phyloP scores from a whole-genome alignment of 2,329 filamentous ascomycete species.

The Claviceps digitariae region DNA sequence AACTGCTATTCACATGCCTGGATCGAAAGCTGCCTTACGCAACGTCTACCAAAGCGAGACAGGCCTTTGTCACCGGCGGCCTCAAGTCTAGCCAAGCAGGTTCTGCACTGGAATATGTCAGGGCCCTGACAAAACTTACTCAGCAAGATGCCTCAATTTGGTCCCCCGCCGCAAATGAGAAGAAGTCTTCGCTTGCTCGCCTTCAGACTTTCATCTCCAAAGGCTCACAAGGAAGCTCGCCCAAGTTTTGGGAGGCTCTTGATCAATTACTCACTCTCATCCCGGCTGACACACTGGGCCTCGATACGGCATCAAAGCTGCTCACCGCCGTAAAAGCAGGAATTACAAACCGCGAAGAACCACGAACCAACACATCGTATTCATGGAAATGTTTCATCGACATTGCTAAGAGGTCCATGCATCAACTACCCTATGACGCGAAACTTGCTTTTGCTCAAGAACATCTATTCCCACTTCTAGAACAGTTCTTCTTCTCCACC shows the following conservation, averaged over 20 bases:
- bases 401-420: slow-evolving; percentile 40
- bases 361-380: slow-evolving; percentile 48
- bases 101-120: slow-evolving; percentile 59
- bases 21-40: slow-evolving; percentile 33
- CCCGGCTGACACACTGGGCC: slow-evolving; percentile 27
- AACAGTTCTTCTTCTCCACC: slow-evolving; percentile 37
- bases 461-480: slow-evolving; percentile 39
- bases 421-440: slow-evolving; percentile 30
- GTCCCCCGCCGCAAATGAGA: slow-evolving; percentile 40
- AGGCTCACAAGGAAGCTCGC: slow-evolving; percentile 67
- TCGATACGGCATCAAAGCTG: slow-evolving; percentile 44
- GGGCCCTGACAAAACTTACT: slow-evolving; percentile 54
- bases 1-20: slow-evolving; percentile 36
- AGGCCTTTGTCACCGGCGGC: slow-evolving; percentile 56
- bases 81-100: slow-evolving; percentile 59
- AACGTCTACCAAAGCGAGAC: slow-evolving; percentile 37
- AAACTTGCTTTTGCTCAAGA: slow-evolving; percentile 33
- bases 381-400: slow-evolving; percentile 69
- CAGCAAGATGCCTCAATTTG: slow-evolving; percentile 54
- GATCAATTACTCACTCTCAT: slow-evolving; percentile 49
- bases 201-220: slow-evolving; percentile 64
- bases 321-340: slow-evolving; percentile 57
- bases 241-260: slow-evolving; percentile 60
- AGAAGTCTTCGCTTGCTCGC: slow-evolving; percentile 39
- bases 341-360: slow-evolving; percentile 61